phyloP scores from a whole-genome alignment of 257 asterid species.

The Solanum okadae region DNA sequence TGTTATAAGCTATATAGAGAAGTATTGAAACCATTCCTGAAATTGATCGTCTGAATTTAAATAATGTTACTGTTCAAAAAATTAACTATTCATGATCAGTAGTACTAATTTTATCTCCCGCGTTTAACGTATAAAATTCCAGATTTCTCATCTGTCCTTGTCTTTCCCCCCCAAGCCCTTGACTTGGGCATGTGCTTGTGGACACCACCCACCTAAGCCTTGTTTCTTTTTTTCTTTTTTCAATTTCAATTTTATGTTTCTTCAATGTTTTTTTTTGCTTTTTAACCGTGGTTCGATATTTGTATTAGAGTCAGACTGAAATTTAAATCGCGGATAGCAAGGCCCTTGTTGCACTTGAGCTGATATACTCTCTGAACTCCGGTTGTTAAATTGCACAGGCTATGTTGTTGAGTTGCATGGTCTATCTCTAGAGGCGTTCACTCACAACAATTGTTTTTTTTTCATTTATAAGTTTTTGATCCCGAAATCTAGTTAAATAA shows the following conservation, averaged over 20 bases:
- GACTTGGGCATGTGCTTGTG: neutral
- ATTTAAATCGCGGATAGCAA: neutral
- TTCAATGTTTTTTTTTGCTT: neutral
- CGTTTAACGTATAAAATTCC: neutral
- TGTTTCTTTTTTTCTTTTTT: neutral
- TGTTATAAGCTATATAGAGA: too few relatives aligned
- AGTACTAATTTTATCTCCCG: neutral
- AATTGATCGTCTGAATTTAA: neutral
- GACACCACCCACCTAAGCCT: neutral
- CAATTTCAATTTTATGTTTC: neutral
- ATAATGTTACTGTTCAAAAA: neutral
- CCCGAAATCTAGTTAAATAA: neutral
- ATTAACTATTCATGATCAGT: neutral
- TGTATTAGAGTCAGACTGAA: neutral
- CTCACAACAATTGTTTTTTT: neutral
- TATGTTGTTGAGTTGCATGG: neutral
- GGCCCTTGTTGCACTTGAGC: neutral
- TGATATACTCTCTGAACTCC: rapidly evolving
- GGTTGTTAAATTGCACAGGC: rapidly evolving
- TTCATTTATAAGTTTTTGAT: neutral
- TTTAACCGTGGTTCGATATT: neutral
- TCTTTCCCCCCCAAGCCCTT: neutral
- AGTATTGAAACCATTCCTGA: too few relatives aligned
- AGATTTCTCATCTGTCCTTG: neutral
- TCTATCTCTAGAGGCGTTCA: neutral